phyloP scores from a whole-genome alignment of 2,329 filamentous ascomycete genomes.

The Apiospora pterosperma region DNA sequence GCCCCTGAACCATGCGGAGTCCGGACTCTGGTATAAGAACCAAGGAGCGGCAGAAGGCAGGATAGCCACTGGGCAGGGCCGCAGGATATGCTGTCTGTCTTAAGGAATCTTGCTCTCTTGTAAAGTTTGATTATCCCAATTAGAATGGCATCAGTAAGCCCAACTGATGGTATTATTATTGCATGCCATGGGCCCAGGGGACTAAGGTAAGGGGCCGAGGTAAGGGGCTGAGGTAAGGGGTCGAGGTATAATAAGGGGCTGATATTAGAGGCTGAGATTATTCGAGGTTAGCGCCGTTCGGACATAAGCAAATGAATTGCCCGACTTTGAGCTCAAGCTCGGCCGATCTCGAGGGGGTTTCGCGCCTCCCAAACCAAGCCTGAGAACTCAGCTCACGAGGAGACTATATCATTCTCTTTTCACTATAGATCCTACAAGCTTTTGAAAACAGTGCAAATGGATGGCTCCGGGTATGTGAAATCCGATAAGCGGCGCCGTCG shows the following conservation, averaged over 20 bases:
- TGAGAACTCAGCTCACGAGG: background rate
- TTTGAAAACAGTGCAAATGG: background rate
- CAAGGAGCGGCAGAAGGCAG: background rate
- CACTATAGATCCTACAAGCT: background rate
- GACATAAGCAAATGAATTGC: background rate
- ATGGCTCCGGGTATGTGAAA: background rate
- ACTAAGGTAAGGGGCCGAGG: background rate
- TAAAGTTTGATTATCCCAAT: background rate
- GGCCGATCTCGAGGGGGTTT: background rate
- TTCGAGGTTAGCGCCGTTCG: background rate
- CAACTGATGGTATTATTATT: background rate
- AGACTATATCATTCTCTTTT: background rate
- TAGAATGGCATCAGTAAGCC: background rate
- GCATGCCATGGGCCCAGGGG: background rate
- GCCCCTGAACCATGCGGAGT: background rate
- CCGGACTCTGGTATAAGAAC: background rate
- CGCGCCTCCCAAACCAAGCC: background rate
- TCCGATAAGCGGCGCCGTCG: conserved; percentile 14
- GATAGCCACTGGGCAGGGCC: background rate
- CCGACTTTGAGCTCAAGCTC: background rate
- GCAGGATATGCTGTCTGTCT: no score
- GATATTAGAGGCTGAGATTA: background rate
- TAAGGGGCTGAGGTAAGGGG: background rate
- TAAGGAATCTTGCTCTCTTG: background rate
- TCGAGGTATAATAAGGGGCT: no score